Percentiles rank a stretch among this genome's conserved stretches.
phyloP scores from a whole-genome alignment of 208 protist genomes.

The Trypanosoma rangeli region DNA sequence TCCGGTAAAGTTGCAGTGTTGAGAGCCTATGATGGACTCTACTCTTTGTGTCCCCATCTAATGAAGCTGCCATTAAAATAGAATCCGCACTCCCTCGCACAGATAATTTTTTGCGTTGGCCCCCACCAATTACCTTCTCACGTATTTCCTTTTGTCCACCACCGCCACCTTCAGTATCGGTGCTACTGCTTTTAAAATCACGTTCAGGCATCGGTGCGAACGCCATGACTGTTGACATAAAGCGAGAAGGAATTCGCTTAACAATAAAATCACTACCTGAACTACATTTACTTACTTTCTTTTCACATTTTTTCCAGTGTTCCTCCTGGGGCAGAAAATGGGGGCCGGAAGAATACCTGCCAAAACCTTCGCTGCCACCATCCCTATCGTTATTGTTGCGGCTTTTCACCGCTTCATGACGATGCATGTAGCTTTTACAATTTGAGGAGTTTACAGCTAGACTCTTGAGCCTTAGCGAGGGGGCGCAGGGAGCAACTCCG shows the following conservation, averaged over 20 bases:
- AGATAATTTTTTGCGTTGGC: not conserved
- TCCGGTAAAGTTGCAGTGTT: not conserved
- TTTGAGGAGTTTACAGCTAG: not conserved
- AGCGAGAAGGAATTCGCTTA: not conserved
- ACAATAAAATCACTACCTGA: not conserved
- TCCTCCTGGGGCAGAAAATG: not conserved
- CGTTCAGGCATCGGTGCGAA: not conserved
- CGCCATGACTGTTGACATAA: not conserved
- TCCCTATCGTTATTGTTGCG: not conserved
- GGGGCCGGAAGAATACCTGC: not conserved
- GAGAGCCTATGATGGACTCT: not conserved
- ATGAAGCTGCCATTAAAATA: not conserved
- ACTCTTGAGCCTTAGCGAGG: not conserved
- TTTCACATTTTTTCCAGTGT: not conserved
- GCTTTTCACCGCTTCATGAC: not conserved
- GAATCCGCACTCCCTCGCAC: not conserved
- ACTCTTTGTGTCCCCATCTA: not conserved
- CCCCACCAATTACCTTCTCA: too few relatives aligned
- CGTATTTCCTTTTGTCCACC: too few relatives aligned
- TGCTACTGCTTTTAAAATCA: not conserved
- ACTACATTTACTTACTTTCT: not conserved
- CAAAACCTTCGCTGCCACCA: not conserved
- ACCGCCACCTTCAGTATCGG: too few relatives aligned
- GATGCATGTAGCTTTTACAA: not conserved
- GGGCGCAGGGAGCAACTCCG: too few relatives aligned